Conservation (phyloP, 176 grass and related monocot species). For the Thinopyrum elongatum region DNA sequence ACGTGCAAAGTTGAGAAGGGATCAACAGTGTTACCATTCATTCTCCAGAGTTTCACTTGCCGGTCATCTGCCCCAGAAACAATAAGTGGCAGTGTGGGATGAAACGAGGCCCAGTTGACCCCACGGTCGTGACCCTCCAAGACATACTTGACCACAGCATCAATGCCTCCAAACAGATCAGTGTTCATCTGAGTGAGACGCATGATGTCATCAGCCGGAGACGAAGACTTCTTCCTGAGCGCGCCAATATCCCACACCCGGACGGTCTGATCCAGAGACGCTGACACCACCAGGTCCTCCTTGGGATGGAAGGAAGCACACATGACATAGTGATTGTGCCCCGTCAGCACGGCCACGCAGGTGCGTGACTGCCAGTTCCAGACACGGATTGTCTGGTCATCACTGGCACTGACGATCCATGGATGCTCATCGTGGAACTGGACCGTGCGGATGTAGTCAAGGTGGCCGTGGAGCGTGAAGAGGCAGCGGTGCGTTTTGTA, state of each 20-base stretch:
- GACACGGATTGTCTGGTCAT: constrained; percentile 88
- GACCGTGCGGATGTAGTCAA: constrained; percentile 90
- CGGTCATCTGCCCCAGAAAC: constrained; percentile 90
- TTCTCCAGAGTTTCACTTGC: constrained; percentile 90
- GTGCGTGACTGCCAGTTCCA: constrained; percentile 96
- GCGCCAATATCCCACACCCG: constrained; percentile 88
- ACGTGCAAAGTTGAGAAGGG: not conserved
- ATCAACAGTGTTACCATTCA: constrained; percentile 65
- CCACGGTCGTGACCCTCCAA: constrained; percentile 92
- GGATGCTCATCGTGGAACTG: constrained; percentile 85
- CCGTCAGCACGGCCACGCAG: constrained; percentile 77
- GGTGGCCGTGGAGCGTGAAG: constrained; percentile 85
- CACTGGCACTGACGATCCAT: constrained; percentile 86
- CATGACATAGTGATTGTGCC: constrained; percentile 97
- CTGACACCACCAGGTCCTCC: constrained; percentile 86
- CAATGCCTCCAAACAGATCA: constrained; percentile 83
- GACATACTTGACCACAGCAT: constrained; percentile 87
- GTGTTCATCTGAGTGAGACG: constrained; percentile 89
- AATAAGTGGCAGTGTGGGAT: constrained; percentile 77
- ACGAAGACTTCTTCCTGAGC: constrained; percentile 66
- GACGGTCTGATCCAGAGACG: constrained; percentile 84
- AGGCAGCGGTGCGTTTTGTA: constrained; percentile 94
- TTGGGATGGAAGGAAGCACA: constrained; percentile 91
- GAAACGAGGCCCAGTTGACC: constrained; percentile 91
- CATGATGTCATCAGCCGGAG: constrained; percentile 77